Base-by-base conservation (phyloP, 345 rosid genomes). In the Rhodomyrtus tomentosa region DNA sequence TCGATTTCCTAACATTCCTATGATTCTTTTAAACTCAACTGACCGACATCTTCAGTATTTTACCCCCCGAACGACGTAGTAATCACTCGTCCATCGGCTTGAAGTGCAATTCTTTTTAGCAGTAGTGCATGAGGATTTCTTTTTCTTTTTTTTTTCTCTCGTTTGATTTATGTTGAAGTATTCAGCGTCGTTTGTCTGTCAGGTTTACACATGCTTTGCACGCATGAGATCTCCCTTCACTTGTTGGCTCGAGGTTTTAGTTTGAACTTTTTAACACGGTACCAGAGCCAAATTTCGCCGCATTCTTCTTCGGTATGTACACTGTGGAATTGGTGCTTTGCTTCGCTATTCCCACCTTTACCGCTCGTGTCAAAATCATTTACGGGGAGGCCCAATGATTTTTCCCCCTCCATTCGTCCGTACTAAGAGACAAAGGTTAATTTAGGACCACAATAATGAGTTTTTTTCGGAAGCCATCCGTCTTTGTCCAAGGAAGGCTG, bases 141-240 rank as follows among this genome's bases (percentile, higher is more conserved):
- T 7, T 7, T 62, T 8, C 1, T 0, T 14, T 62, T 5, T 29
- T 14, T 27, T 0, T 5, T 14, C 29, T 59, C 0, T 6, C 0
- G 10, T 16, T 29, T 7, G 36, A 13, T 58, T 58, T 58, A 2
- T 27, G 72, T 58, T 58, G 12, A 27, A n/a, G 18, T 12, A 56
- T 12, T 0, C 1, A 8, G 3, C 0, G 0, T 0, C 3, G 2
- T n/a, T 9, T n/a, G 6, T n/a, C 7, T 2, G 11, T 16, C 6
- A 3, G 20, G 32, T 27, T 58, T 29, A 4, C 18, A 62, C 10
- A 2, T 21, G 2, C 11, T 9, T 59, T 7, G 7, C 5, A 6
- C 8, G 4, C 40, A 1, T 7, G 22, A 1, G 40, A 0, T 62
- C 2, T 29, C 0, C 10, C 10, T 62, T 0, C 2, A 9, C 3